Percentiles rank a stretch among this genome's conserved stretches.
phyloP scores from a whole-genome alignment of 805 yeast species.

The Myxozyma mucilagina region DNA sequence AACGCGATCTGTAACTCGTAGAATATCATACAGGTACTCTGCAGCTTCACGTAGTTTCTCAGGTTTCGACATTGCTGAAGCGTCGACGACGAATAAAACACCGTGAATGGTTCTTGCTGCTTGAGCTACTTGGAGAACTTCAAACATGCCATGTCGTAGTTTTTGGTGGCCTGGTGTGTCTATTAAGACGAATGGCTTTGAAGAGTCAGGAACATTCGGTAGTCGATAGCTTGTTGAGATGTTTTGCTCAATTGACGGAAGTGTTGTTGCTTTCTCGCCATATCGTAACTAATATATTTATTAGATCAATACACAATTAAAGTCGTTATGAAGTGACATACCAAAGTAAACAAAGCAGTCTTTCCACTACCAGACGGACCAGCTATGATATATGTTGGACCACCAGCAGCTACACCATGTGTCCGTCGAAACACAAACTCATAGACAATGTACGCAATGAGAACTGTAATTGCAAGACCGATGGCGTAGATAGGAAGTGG shows the following conservation, averaged over 20 bases:
- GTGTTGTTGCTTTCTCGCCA: constrained; percentile 41
- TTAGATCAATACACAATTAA: not conserved
- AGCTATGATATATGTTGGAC: constrained; percentile 60
- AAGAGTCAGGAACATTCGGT: constrained; percentile 44
- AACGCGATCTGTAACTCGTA: constrained; percentile 58
- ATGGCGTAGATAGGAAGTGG: constrained; percentile 7
- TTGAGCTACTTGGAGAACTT: constrained; percentile 48
- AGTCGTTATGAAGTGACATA: constrained; percentile 6
- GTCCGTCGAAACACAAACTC: constrained; percentile 4
- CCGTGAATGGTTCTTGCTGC: constrained; percentile 55
- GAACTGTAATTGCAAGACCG: not conserved
- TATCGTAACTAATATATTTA: constrained; percentile 24
- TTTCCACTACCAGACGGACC: constrained; percentile 71
- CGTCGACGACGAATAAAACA: constrained; percentile 73
- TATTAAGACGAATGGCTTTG: constrained; percentile 52
- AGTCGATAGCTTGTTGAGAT: constrained; percentile 42
- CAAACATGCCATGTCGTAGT: constrained; percentile 57
- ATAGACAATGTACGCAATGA: constrained; percentile 1
- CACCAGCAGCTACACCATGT: constrained; percentile 21
- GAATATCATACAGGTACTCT: constrained; percentile 22
- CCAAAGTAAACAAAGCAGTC: constrained; percentile 53
- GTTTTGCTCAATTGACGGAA: constrained; percentile 56
- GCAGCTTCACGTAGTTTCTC: constrained; percentile 33
- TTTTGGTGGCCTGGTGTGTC: constrained; percentile 92
- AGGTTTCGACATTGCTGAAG: constrained; percentile 45